Conservation (phyloP, 2,329 filamentous ascomycete species). For the Aspergillus sp. region DNA sequence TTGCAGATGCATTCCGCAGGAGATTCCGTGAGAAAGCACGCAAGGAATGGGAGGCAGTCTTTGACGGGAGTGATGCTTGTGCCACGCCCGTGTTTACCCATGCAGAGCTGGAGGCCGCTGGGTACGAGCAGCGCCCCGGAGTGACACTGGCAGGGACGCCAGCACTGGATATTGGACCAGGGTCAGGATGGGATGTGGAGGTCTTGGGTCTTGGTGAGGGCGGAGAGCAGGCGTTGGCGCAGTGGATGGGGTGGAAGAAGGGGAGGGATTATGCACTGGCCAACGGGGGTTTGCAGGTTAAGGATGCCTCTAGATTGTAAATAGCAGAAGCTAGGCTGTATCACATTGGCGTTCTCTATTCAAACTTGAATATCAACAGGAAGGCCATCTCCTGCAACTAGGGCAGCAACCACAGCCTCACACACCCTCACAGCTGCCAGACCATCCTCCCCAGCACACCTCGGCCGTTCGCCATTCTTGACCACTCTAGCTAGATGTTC, state of each 20-base stretch:
- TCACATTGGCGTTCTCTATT: neutral
- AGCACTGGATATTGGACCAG: neutral
- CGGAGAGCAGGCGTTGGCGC: neutral
- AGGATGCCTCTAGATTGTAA: neutral
- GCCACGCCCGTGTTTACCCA: conserved; percentile 78
- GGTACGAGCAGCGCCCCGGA: conserved; percentile 36
- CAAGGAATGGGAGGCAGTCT: conserved; percentile 74
- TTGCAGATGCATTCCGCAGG: conserved; percentile 49
- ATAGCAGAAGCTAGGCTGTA: neutral
- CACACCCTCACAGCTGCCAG: neutral
- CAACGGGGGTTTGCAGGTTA: neutral
- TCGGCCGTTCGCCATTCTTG: neutral
- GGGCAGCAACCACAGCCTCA: neutral
- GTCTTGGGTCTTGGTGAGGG: neutral
- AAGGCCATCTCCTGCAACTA: neutral
- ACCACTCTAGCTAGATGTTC: neutral
- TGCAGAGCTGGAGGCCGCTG: conserved; percentile 60
- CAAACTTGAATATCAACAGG: neutral
- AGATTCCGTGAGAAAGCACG: conserved; percentile 47
- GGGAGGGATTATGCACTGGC: neutral
- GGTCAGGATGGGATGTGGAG: neutral
- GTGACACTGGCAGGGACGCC: neutral
- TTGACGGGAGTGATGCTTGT: conserved; percentile 85
- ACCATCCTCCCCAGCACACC: neutral
- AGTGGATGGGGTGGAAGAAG: neutral